Evolutionary conservation across 225 moss, liverwort and hornwort species (phyloP), one percentile per base, ranked within the genome.

Genomic region (Lunularia cruciata): DNA sequence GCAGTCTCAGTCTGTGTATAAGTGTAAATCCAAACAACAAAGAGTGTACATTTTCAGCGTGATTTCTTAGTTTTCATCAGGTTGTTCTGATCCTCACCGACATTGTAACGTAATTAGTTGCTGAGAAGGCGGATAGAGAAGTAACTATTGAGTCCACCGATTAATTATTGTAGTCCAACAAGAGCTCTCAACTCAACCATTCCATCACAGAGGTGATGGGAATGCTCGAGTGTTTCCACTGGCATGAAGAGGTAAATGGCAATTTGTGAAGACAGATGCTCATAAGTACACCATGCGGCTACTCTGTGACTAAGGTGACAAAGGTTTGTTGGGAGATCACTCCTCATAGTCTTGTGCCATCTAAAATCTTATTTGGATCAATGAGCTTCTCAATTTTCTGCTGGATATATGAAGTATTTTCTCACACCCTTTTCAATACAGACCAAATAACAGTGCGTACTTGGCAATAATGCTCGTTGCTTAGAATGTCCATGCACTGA

Each of bases 11-110:
- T 69, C 42, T 68, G 68, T 77, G 77, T 72, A 63, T 63, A 68
- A 73, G 72, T 63, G 68, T 72, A 77, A 63, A 68, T 47, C 62
- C 46, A 49, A 61, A 34, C 55, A 47, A 34, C 55, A 58, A 43
- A 77, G 45, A 57, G 45, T 77, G 62, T 73, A 63, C 68, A 68
- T 68, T 63, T 42, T 72, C 60, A 14, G 25, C 61, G 38, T 58
- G 40, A 31, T 58, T 57, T 57, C 25, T 11, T 22, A 52, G 68
- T 60, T 53, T 25, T n/a, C 39, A 31, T 45, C 63, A 46, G 45
- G 45, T 64, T 23, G 30, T 64, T 0, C 28, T 27, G 31, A 64
- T 45, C 31, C 63, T 64, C 45, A 45, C 19, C 25, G 26, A 64
- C 2, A 43, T 6, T 64, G 63, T 64, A 45, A 64, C 45, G 63